Evolutionary conservation across 1,284 basidiomycete species (phyloP).

Genomic region (Sporisorium iseilematis-ciliati): DNA sequence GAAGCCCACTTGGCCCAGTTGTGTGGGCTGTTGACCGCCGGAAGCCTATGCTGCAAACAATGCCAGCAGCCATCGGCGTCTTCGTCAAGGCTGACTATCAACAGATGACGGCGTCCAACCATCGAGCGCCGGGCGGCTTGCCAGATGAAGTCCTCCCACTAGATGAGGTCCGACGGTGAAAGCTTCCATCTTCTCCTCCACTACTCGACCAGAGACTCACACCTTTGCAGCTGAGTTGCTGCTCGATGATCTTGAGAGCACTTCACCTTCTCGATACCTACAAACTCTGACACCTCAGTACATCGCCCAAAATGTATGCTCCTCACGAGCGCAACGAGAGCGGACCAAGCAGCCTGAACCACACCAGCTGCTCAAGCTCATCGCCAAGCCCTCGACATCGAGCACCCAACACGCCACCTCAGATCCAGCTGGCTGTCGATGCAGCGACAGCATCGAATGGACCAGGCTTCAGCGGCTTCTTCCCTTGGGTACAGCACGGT

Average conservation of each 20-base stretch:
- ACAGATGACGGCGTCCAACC: too few relatives aligned
- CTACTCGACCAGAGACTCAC: too few relatives aligned
- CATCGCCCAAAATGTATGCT: neutral
- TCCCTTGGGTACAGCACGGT: constrained; percentile 41
- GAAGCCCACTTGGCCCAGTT: too few relatives aligned
- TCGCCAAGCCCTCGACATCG: constrained; percentile 1
- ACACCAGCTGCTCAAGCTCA: constrained; percentile 19
- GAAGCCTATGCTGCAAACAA: too few relatives aligned
- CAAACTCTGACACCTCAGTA: neutral
- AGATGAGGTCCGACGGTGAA: too few relatives aligned
- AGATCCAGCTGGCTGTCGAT: constrained; percentile 11
- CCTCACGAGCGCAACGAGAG: constrained; percentile 6
- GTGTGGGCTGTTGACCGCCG: too few relatives aligned
- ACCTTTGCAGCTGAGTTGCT: too few relatives aligned
- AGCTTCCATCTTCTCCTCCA: too few relatives aligned
- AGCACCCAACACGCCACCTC: constrained; percentile 27
- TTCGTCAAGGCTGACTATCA: too few relatives aligned
- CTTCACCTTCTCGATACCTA: neutral
- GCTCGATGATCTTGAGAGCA: neutral
- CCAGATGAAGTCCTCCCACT: too few relatives aligned
- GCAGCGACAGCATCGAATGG: neutral
- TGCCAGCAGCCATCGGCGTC: too few relatives aligned
- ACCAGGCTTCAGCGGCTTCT: constrained; percentile 20
- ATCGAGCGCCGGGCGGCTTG: too few relatives aligned
- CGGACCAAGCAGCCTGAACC: neutral